Percentiles rank a stretch among this genome's conserved stretches.
These are phyloP conservation scores for Cydonia oblonga DNA, from an alignment of 331 rosid species.

Conservation along the genomic window DNA sequence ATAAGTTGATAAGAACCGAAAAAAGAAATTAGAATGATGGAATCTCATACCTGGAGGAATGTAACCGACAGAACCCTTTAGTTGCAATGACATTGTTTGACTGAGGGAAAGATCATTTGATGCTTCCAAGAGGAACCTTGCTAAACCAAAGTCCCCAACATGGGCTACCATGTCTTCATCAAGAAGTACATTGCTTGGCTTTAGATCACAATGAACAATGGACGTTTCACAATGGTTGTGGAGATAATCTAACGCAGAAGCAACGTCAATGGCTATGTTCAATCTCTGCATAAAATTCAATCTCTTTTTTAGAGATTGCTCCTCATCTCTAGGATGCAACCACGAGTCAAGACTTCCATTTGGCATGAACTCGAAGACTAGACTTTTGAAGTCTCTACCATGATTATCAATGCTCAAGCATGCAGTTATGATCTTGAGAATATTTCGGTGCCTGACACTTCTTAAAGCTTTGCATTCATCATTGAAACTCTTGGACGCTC, in stretches of 20 bases:
- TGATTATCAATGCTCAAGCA: slow-evolving; percentile 1
- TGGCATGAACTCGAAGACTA: not conserved
- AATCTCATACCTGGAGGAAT: not conserved
- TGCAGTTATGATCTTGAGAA: not conserved
- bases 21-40: too few relatives aligned
- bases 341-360: not conserved
- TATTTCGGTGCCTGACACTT: slow-evolving; percentile 4
- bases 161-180: not conserved
- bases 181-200: not conserved
- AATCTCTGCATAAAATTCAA: not conserved
- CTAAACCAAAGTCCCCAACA: not conserved
- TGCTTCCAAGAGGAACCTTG: not conserved
- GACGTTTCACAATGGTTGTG: not conserved
- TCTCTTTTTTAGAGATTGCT: not conserved
- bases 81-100: not conserved
- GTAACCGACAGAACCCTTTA: not conserved
- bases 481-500: slow-evolving; percentile 5
- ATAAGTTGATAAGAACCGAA: too few relatives aligned
- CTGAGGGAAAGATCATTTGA: not conserved
- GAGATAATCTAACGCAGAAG: not conserved
- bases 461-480: not conserved
- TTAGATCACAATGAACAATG: not conserved
- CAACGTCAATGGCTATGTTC: not conserved
- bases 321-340: not conserved
- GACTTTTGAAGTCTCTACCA: slow-evolving; percentile 1